Base-by-base conservation (phyloP, 148 eudicot species). In the Linanthus parryae region DNA sequence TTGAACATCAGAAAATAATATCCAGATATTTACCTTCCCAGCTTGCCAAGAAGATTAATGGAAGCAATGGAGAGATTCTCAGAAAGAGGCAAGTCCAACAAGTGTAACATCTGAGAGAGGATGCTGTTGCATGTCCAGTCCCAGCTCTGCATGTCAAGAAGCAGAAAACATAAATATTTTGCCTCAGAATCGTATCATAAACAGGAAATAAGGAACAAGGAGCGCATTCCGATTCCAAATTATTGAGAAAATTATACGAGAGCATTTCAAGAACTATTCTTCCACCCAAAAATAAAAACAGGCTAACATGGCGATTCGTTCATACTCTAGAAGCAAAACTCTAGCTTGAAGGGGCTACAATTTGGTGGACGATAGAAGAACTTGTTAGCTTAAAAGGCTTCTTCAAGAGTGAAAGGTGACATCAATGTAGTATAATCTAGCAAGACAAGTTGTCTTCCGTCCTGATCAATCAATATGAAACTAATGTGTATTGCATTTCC, bases 1-100 rank as follows among this genome's bases (percentile, higher is more conserved):
- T 18, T 3, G 7, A 24, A 18, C 19, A 15, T 23, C 1, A 2
- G 20, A 23, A 20, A 22, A 2, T n/a, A 25, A 28, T 31, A 31
- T 31, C 35, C 35, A 31, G 5, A 70, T 21, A 39, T 22, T 66
- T 59, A 84, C 97, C 87, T 85, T 42, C 95, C 97, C 27, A 89
- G 47, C 52, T 80, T 68, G 52, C 88, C 83, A 13, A 89, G 71
- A 59, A 80, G 76, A 33, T 66, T 14, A 56, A 76, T 47, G 48
- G 74, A 57, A 52, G 72, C 72, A 61, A 71, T 44, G 42, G 65
- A 63, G 25, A 53, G 44, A 41, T 25, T 29, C 46, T 68, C 76
- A 24, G 8, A 59, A 44, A 52, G 43, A 56, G 65, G 68, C 28
- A 66, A 63, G 52, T 78, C 83, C 64, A 71, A 43, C 43, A 68